Conservation (phyloP, 2,329 filamentous ascomycete species). For the Xylaria sp. region DNA sequence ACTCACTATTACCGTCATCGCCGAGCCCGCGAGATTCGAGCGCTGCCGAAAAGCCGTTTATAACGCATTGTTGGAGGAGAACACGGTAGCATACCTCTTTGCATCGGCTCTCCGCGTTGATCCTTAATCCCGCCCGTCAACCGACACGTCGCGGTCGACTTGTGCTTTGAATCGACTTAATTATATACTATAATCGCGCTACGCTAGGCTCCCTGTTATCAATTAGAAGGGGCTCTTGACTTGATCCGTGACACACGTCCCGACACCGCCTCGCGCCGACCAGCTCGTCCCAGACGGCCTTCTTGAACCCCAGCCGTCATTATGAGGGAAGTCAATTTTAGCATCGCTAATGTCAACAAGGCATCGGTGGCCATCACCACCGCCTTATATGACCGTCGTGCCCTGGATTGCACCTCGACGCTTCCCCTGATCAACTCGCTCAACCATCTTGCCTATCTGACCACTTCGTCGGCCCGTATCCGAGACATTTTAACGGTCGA, state of each 20-base stretch:
- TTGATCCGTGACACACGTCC: slow-evolving; percentile 16
- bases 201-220: slow-evolving; percentile 26
- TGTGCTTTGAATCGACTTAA: slow-evolving; percentile 37
- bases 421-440: slow-evolving; percentile 98
- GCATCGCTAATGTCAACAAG: slow-evolving; percentile 99
- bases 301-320: slow-evolving; percentile 54
- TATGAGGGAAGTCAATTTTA: slow-evolving; percentile 99
- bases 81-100: slow-evolving; percentile 31
- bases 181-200: slow-evolving; percentile 42
- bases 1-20: slow-evolving; percentile 9
- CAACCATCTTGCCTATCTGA: slow-evolving; percentile 98
- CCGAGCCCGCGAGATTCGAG: slow-evolving; percentile 27
- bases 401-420: slow-evolving; percentile 97
- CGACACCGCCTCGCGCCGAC: slow-evolving; percentile 41
- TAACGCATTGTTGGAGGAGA: slow-evolving; percentile 44
- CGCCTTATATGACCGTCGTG: slow-evolving; percentile 95
- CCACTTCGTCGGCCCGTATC: slow-evolving; percentile 96
- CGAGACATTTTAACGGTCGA: slow-evolving; percentile 98
- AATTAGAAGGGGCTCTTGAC: slow-evolving; percentile 15
- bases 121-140: slow-evolving; percentile 41
- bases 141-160: slow-evolving; percentile 36
- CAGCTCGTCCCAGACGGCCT: slow-evolving; percentile 37
- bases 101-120: slow-evolving; percentile 43
- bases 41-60: slow-evolving; percentile 39
- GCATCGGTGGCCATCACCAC: slow-evolving; percentile 98